Conservation (phyloP, 2,329 filamentous ascomycete genomes). For the Thelonectria rubi region DNA sequence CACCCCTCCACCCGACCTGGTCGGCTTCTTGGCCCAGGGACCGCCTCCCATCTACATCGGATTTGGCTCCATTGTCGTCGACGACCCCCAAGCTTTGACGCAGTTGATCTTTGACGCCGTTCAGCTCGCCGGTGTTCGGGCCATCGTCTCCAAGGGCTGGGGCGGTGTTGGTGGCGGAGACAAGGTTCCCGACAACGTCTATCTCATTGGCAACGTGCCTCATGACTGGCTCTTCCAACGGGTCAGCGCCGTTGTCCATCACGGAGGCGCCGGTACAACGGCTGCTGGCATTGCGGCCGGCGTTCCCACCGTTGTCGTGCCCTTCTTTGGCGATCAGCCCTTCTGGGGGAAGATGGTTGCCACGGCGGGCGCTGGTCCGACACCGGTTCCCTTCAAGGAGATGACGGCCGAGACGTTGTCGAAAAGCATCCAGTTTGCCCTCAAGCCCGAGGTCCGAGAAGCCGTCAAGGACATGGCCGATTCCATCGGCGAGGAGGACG, state of each 20-base stretch:
- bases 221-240: constrained; percentile 73
- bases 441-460: constrained; percentile 58
- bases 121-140: constrained; percentile 64
- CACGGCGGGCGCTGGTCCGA: constrained; percentile 67
- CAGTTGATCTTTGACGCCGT: constrained; percentile 68
- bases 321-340: constrained; percentile 72
- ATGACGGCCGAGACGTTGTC: constrained; percentile 66
- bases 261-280: constrained; percentile 72
- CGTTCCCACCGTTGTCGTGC: constrained; percentile 70
- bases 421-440: constrained; percentile 60
- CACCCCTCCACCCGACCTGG: constrained; percentile 62
- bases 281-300: constrained; percentile 69
- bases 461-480: constrained; percentile 55
- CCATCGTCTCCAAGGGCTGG: constrained; percentile 72
- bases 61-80: constrained; percentile 73
- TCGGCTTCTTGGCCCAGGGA: constrained; percentile 62
- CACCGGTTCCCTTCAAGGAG: constrained; percentile 65
- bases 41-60: constrained; percentile 72
- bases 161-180: constrained; percentile 63
- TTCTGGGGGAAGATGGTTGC: constrained; percentile 74
- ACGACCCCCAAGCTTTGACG: constrained; percentile 67
- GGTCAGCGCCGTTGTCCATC: constrained; percentile 68
- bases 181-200: constrained; percentile 59
- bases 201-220: constrained; percentile 70
- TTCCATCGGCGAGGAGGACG: constrained; percentile 63